Conservation (phyloP, 495 filamentous ascomycete genomes). For the Aspergillus sparsus region DNA sequence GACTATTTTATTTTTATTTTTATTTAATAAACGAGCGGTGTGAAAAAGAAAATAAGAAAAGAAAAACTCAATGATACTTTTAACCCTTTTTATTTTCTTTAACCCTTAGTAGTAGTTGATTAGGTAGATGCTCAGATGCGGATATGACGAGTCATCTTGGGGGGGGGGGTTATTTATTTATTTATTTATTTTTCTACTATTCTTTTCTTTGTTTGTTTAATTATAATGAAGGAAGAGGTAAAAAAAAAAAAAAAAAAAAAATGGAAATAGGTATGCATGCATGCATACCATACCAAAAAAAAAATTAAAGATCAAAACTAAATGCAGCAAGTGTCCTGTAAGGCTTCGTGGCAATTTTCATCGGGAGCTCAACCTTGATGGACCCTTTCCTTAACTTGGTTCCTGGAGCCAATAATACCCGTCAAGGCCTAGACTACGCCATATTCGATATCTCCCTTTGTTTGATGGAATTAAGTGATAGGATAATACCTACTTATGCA, state of each 20-base stretch:
- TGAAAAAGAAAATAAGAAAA: neutral
- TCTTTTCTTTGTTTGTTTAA: neutral
- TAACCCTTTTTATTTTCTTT: neutral
- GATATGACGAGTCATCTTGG: neutral
- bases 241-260: neutral
- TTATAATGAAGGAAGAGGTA: neutral
- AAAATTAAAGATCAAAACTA: neutral
- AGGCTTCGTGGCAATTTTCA: constrained; percentile 14
- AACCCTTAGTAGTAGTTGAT: neutral
- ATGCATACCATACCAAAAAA: neutral
- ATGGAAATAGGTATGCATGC: constrained; percentile 1
- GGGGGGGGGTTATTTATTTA: too few species aligned
- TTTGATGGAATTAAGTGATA: neutral
- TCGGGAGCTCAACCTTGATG: neutral
- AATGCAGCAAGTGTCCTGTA: constrained; percentile 10
- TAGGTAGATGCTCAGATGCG: neutral
- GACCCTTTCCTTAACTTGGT: neutral
- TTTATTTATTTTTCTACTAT: neutral
- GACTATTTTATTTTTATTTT: too few species aligned
- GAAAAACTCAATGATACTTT: neutral
- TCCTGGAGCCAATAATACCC: constrained; percentile 7
- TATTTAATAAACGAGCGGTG: neutral
- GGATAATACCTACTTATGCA: neutral
- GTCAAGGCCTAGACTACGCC: constrained; percentile 3
- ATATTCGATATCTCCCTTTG: neutral